Percentiles rank a stretch among this genome's conserved stretches.
Evolutionary conservation across 2,329 filamentous ascomycete species (phyloP).

Genomic region (Domatiomyces globalis): DNA sequence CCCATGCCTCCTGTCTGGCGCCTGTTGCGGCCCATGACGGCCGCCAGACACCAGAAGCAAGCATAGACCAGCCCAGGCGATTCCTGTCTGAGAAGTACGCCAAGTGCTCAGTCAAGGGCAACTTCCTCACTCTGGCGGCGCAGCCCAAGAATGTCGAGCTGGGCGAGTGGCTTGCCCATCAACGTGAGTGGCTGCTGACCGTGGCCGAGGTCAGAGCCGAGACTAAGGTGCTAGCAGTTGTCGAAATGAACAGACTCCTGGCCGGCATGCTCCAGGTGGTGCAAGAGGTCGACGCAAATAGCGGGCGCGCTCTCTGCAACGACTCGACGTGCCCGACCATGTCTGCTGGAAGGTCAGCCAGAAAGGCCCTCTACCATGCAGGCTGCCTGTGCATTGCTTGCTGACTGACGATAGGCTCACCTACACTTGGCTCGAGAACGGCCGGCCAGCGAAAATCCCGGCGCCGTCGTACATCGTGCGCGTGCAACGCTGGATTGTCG

Average conservation of each 20-base stretch:
- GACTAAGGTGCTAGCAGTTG: constrained; percentile 41
- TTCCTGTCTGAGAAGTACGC: constrained; percentile 44
- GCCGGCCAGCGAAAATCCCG: constrained; percentile 78
- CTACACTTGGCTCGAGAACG: constrained; percentile 89
- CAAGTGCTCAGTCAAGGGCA: constrained; percentile 86
- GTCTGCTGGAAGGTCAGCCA: constrained; percentile 78
- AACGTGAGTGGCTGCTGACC: constrained; percentile 49
- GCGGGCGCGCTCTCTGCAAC: constrained; percentile 67
- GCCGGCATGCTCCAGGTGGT: constrained; percentile 82
- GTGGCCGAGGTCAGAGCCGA: not conserved
- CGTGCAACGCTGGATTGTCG: constrained; percentile 93
- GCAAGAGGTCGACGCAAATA: constrained; percentile 68
- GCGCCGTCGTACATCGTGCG: constrained; percentile 88
- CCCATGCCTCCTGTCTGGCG: constrained; percentile 28
- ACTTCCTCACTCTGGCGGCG: constrained; percentile 90
- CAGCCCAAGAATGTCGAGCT: constrained; percentile 86
- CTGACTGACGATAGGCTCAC: constrained; percentile 51
- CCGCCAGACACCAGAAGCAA: constrained; percentile 17
- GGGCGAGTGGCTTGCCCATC: constrained; percentile 91
- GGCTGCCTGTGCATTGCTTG: not conserved
- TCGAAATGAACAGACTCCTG: constrained; percentile 80
- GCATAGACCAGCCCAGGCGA: constrained; percentile 33
- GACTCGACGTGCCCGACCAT: constrained; percentile 71
- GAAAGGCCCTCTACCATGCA: not conserved
- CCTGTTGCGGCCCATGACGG: constrained; percentile 25